phyloP scores from a whole-genome alignment of 2,329 filamentous ascomycete genomes.

The Trichoderma simmonsii region DNA sequence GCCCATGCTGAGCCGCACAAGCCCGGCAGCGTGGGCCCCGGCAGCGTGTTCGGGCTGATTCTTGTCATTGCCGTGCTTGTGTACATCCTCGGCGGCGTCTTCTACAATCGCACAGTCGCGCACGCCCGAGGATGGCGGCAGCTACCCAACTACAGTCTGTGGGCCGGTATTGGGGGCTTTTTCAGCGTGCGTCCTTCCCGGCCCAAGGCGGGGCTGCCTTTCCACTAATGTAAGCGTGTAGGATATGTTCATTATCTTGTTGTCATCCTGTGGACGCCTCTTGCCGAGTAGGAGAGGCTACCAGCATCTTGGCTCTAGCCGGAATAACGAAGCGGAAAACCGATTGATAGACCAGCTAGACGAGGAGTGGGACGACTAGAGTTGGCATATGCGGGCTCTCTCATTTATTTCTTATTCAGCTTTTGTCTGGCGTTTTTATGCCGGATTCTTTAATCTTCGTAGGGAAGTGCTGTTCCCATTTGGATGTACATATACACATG shows the following conservation, averaged over 20 bases:
- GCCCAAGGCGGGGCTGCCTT: constrained; percentile 31
- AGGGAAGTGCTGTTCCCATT: constrained; percentile 8
- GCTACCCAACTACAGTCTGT: constrained; percentile 88
- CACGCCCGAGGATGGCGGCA: constrained; percentile 95
- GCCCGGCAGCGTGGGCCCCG: constrained; percentile 66
- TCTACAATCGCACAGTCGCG: constrained; percentile 92
- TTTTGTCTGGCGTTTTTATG: neutral
- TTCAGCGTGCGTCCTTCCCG: constrained; percentile 56
- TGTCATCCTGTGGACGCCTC: constrained; percentile 66
- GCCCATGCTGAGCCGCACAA: constrained; percentile 65
- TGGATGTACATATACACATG: constrained; percentile 12
- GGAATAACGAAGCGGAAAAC: constrained; percentile 76
- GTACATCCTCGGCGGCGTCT: constrained; percentile 87
- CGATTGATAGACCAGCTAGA: constrained; percentile 92
- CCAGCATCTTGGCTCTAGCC: constrained; percentile 56
- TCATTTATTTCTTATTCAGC: constrained; percentile 5
- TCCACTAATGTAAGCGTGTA: constrained; percentile 33
- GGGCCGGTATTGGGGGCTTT: constrained; percentile 83
- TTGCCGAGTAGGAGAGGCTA: constrained; percentile 66
- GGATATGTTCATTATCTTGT: constrained; percentile 66
- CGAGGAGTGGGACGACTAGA: constrained; percentile 88
- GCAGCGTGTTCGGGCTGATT: constrained; percentile 86
- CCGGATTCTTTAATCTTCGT: neutral
- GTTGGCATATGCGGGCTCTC: neutral
- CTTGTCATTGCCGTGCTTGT: constrained; percentile 72